Conservation (phyloP, 176 grass and related monocot genomes). For the Cenchrus purpureus region DNA sequence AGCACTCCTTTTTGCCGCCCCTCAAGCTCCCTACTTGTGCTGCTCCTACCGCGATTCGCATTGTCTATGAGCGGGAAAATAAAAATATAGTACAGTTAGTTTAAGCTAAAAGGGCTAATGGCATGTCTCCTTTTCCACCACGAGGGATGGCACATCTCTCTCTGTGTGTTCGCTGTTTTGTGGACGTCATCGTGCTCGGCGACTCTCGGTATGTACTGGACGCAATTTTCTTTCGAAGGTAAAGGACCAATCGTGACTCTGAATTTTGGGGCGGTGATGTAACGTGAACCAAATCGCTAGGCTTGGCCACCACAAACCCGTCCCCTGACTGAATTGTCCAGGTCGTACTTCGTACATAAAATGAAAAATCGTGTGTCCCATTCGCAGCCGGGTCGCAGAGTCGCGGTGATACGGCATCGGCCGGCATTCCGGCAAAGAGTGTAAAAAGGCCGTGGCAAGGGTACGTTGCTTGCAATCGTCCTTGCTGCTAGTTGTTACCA, state of each 20-base stretch:
- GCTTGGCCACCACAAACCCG: neutral
- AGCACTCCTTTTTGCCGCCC: neutral
- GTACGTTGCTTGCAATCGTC: neutral
- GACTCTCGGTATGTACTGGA: constrained; percentile 6
- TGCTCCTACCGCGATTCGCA: too few species aligned
- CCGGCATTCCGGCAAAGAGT: neutral
- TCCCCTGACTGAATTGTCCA: neutral
- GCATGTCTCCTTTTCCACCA: neutral
- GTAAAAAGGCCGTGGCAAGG: neutral
- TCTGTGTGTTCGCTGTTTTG: neutral
- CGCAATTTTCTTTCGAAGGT: neutral
- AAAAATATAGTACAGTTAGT: neutral
- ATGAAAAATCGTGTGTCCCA: neutral
- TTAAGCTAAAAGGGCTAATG: neutral
- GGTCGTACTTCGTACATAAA: too few species aligned
- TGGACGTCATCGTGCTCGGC: neutral
- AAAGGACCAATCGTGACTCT: neutral
- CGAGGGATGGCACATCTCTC: neutral
- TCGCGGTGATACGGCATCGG: neutral
- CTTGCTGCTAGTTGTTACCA: neutral
- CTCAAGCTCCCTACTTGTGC: neutral
- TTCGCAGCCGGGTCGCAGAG: neutral
- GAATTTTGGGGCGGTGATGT: constrained; percentile 4
- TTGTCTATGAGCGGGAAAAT: neutral
- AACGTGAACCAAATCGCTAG: constrained; percentile 16